Conservation (phyloP, 2,329 filamentous ascomycete genomes). For the Teratosphaeria epicoccoides region DNA sequence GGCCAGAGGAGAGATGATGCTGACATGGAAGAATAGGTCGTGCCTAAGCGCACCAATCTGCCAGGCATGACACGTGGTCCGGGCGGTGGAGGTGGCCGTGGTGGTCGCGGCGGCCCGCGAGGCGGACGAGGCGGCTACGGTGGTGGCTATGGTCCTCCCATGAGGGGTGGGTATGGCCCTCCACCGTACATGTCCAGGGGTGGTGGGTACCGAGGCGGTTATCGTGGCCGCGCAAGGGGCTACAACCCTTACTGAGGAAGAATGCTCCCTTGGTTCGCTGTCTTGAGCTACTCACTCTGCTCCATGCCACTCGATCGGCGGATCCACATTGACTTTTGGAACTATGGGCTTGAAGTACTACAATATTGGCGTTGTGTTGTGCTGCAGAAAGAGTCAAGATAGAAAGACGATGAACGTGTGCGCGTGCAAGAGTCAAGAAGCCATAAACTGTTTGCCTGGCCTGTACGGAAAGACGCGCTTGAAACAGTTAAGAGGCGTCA, state of each 20-base stretch:
- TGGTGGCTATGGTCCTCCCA: slow-evolving; percentile 41
- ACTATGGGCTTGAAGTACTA: background rate
- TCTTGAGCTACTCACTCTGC: background rate
- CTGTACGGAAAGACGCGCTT: background rate
- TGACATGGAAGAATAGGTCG: slow-evolving; percentile 42
- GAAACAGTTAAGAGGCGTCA: background rate
- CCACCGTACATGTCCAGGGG: slow-evolving; percentile 13
- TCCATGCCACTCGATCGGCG: too few relatives aligned
- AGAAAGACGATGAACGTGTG: background rate
- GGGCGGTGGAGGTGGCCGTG: slow-evolving; percentile 43
- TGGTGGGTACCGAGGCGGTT: slow-evolving; percentile 31
- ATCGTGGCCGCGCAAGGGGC: slow-evolving; percentile 26
- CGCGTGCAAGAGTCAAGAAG: background rate
- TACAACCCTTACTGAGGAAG: slow-evolving; percentile 29
- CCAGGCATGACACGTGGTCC: slow-evolving; percentile 87
- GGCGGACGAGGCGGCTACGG: slow-evolving; percentile 29
- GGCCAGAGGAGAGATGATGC: background rate
- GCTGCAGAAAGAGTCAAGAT: slow-evolving; percentile 1
- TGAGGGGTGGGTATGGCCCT: slow-evolving; percentile 29
- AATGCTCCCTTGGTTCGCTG: background rate
- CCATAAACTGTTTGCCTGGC: background rate
- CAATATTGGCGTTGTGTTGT: background rate
- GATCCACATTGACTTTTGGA: background rate
- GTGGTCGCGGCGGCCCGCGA: slow-evolving; percentile 39
- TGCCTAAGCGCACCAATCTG: slow-evolving; percentile 91